Evolutionary conservation across 768 basidiomycete genomes (phyloP).

Genomic region (Mycena albidolilacea): DNA sequence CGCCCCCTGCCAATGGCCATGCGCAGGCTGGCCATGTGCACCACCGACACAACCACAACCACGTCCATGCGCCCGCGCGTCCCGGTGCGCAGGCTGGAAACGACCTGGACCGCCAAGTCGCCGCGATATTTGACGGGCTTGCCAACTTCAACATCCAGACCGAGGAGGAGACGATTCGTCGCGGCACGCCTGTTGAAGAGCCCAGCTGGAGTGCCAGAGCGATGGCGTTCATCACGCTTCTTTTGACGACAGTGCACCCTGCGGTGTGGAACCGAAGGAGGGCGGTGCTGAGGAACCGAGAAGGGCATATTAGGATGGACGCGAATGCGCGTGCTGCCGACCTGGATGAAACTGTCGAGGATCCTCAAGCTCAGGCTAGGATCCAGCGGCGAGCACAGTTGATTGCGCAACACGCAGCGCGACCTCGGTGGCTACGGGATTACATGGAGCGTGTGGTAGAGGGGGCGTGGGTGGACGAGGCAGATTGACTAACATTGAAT

Average conservation of each 20-base stretch:
- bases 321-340: constrained; percentile 60
- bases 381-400: constrained; percentile 58
- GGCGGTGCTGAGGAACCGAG: constrained; percentile 69
- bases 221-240: constrained; percentile 67
- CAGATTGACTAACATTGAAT: constrained; percentile 54
- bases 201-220: constrained; percentile 67
- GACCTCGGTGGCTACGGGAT: constrained; percentile 73
- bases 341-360: constrained; percentile 46
- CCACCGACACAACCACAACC: constrained; percentile 1
- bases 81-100: constrained; percentile 31
- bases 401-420: constrained; percentile 62
- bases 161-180: constrained; percentile 68
- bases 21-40: constrained; percentile 29
- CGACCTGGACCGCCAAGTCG: constrained; percentile 47
- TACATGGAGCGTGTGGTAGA: constrained; percentile 77
- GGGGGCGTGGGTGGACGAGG: constrained; percentile 81
- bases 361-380: constrained; percentile 50
- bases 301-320: constrained; percentile 79
- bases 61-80: constrained; percentile 14
- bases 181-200: constrained; percentile 51
- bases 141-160: constrained; percentile 70
- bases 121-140: constrained; percentile 61
- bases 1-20: constrained; percentile 27
- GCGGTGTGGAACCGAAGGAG: constrained; percentile 82
- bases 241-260: constrained; percentile 77